Percentiles rank a stretch among this genome's conserved stretches.
phyloP scores from a whole-genome alignment of 768 basidiomycete genomes.

The Tulasnella sp. region DNA sequence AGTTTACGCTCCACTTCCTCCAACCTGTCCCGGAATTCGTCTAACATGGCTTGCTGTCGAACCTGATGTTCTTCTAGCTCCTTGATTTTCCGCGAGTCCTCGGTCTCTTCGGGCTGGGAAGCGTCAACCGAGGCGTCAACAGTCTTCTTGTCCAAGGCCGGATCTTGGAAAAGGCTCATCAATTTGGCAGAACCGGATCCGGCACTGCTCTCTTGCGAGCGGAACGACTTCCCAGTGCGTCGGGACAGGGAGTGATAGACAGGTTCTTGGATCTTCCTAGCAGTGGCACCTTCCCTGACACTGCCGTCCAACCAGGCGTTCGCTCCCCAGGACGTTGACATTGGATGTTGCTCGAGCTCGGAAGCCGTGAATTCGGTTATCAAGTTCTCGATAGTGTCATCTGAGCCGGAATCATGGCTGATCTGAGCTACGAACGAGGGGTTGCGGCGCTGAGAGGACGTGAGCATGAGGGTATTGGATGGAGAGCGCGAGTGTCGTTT shows the following conservation, averaged over 20 bases:
- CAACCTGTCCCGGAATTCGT: conserved; percentile 26
- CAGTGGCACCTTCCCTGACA: conserved; percentile 3
- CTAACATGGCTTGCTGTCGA: conserved; percentile 19
- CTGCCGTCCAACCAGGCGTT: conserved; percentile 19
- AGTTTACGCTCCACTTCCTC: conserved; percentile 29
- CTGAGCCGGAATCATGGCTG: conserved; percentile 9
- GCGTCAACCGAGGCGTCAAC: background rate
- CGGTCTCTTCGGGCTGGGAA: background rate
- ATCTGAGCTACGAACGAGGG: conserved; percentile 16
- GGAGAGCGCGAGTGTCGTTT: conserved; percentile 14
- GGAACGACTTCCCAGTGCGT: background rate
- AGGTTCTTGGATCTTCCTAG: conserved; percentile 12
- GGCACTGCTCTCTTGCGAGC: background rate
- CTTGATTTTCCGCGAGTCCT: background rate
- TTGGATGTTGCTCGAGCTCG: background rate
- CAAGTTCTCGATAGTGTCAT: conserved; percentile 10
- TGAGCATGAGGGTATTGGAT: conserved; percentile 9
- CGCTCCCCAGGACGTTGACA: background rate
- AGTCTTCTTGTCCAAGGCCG: background rate
- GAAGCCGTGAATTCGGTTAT: background rate
- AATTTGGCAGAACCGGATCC: background rate
- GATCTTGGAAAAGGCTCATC: conserved; percentile 12
- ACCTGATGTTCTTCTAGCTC: background rate
- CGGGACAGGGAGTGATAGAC: conserved; percentile 3
- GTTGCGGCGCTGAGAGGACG: conserved; percentile 17